Evolutionary conservation across 2,329 filamentous ascomycete genomes (phyloP).

Genomic region (Beauveria medogensis): DNA sequence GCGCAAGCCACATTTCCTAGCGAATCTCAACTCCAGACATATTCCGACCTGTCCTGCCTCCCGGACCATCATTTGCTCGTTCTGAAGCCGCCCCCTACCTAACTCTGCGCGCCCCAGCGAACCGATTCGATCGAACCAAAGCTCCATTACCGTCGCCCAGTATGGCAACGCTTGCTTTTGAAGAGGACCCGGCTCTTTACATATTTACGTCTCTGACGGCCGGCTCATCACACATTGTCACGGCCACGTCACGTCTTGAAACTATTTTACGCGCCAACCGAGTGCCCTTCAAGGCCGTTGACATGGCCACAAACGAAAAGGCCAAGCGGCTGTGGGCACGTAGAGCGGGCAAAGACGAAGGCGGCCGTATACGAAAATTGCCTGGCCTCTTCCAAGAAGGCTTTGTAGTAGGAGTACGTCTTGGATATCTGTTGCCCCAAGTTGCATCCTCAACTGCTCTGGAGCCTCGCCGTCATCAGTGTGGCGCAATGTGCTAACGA

Average conservation of each 20-base stretch:
- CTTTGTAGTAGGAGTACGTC: slow-evolving; percentile 71
- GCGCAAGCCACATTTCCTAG: not conserved
- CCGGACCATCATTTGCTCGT: not conserved
- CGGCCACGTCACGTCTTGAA: slow-evolving; percentile 89
- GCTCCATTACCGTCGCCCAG: not conserved
- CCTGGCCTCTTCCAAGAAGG: slow-evolving; percentile 85
- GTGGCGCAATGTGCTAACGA: not conserved
- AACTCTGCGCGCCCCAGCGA: not conserved
- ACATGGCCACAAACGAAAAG: slow-evolving; percentile 82
- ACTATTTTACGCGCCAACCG: slow-evolving; percentile 93
- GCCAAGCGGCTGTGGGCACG: slow-evolving; percentile 85
- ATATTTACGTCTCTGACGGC: slow-evolving; percentile 95
- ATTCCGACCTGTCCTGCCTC: not conserved
- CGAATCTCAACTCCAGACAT: not conserved
- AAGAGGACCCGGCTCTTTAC: slow-evolving; percentile 67
- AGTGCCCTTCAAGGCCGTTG: slow-evolving; percentile 86
- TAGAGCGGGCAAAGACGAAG: slow-evolving; percentile 63
- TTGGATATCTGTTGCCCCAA: not conserved
- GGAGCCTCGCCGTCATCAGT: not conserved
- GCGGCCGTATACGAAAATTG: slow-evolving; percentile 62
- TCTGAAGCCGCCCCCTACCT: not conserved
- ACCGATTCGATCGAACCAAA: not conserved
- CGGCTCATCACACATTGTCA: slow-evolving; percentile 92
- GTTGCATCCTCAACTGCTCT: not conserved
- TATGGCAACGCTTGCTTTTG: slow-evolving; percentile 34